Base-by-base conservation (phyloP, 2,329 filamentous ascomycete genomes). In the Scytalidium sp. region DNA sequence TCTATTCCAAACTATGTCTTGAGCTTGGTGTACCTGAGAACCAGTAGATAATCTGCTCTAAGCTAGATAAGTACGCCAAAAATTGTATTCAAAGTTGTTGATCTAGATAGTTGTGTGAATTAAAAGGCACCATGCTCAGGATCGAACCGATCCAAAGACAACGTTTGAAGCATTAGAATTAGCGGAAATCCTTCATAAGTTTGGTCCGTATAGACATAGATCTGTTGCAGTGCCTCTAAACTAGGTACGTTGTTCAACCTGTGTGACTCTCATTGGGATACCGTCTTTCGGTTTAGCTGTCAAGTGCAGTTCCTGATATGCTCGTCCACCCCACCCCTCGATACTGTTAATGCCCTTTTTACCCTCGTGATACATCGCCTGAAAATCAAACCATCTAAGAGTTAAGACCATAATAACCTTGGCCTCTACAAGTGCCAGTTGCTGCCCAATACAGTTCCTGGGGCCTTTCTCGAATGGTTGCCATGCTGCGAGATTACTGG, bases 391-490 rank as follows among this genome's bases (percentile, higher is more conserved):
- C 19, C 70, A 68, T 39, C 76, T 57, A 3, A 75, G 55, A 0
- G 71, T 72, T 42, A 60, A 78, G 3, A 74, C 71, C 43, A 80
- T 59, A 10, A 75, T 69, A 41, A 75, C 64, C 50, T 71, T 72
- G 19, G 72, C 64, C 61, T 81, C 77, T 23, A 61, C 56, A 65
- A 77, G 71, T 1, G 75, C 79, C 40, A 81, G 63, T 54, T 75
- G 73, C 60, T 83, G 78, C 0, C 80, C 81, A 19, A 83, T 74
- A 56, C 81, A 85, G 46, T 75, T 76, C 22, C 80, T 63, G 3
- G 73, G 68, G 0, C 81, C 81, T 50, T 75, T 71, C 54, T 78
- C 76, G 60, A 84, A 84, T 1, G 75, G 70, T 19, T 79, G 70
- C 71, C 73, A 84, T 3, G 79, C 79, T 41, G 73, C 71, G 19